Conservation (phyloP, 371 early-diverging fungal genomes). For the Dipsacomyces acuminosporus region DNA sequence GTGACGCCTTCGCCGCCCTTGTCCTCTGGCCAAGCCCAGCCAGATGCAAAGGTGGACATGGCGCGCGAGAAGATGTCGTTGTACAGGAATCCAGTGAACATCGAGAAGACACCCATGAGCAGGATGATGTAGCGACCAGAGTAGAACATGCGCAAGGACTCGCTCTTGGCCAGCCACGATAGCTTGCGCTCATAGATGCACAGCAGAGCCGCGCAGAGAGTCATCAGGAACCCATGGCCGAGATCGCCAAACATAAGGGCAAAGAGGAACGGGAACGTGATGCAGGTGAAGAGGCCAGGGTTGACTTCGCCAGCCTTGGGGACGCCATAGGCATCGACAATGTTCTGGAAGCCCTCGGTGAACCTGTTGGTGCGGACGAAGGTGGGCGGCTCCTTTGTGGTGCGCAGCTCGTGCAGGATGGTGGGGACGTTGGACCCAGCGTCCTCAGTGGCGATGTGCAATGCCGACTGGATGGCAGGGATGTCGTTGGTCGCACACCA, state of each 20-base stretch:
- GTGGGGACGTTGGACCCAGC: conserved; percentile 84
- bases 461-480: conserved; percentile 68
- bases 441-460: conserved; percentile 78
- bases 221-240: conserved; percentile 93
- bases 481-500: conserved; percentile 91
- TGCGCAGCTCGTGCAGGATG: conserved; percentile 76
- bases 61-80: conserved; percentile 95
- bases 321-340: conserved; percentile 98
- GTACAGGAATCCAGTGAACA: conserved; percentile 97
- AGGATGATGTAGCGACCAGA: conserved; percentile 97
- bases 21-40: conserved; percentile 72
- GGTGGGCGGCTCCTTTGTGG: conserved; percentile 90
- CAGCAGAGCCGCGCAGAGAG: conserved; percentile 71
- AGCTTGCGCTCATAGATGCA: conserved; percentile 79
- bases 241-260: conserved; percentile 99
- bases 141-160: conserved; percentile 88
- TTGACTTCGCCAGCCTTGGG: conserved; percentile 99
- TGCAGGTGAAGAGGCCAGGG: conserved; percentile 96
- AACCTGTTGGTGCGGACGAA: conserved; percentile 94
- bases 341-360: conserved; percentile 93
- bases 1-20: conserved; percentile 65
- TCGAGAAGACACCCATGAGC: conserved; percentile 94
- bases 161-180: conserved; percentile 63
- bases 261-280: conserved; percentile 99
- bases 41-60: conserved; percentile 70